Evolutionary conservation across 2,329 filamentous ascomycete genomes (phyloP).

Genomic region (Sporothrix luriei): DNA sequence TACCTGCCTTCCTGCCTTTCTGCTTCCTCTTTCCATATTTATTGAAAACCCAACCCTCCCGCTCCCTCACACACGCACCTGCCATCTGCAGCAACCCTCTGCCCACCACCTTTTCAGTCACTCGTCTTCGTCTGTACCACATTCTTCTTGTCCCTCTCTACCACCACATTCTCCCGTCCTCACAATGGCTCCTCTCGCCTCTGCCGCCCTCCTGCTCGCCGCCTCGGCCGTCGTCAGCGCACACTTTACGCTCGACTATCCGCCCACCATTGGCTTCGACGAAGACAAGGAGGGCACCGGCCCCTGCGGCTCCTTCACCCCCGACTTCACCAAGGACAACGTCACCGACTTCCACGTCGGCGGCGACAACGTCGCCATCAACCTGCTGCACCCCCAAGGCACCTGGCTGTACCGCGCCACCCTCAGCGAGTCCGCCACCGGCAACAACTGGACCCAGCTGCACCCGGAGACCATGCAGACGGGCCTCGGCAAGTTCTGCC

Average conservation of each 20-base stretch:
- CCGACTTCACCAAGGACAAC: slow-evolving; percentile 47
- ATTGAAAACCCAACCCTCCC: neutral
- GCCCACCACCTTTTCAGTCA: no score
- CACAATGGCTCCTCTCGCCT: slow-evolving; percentile 46
- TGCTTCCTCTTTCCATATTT: neutral
- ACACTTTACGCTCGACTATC: slow-evolving; percentile 59
- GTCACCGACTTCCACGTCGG: slow-evolving; percentile 59
- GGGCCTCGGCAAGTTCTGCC: slow-evolving; percentile 58
- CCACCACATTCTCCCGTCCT: neutral
- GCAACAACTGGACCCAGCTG: slow-evolving; percentile 58
- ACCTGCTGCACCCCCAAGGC: slow-evolving; percentile 54
- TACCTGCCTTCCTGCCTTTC: neutral
- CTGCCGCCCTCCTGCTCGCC: slow-evolving; percentile 45
- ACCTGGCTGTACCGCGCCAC: slow-evolving; percentile 63
- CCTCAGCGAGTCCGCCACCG: slow-evolving; percentile 50
- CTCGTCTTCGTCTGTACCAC: neutral
- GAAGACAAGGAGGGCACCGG: slow-evolving; percentile 50
- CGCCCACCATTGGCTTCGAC: slow-evolving; percentile 51
- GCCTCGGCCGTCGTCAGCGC: slow-evolving; percentile 49
- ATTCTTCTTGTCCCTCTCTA: neutral
- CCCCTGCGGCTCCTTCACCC: slow-evolving; percentile 59
- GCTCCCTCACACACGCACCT: neutral
- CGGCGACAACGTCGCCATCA: slow-evolving; percentile 56
- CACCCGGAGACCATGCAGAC: slow-evolving; percentile 58
- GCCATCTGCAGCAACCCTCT: neutral